Conservation (phyloP, 1,139 yeast genomes). For the Pichia sp. region DNA sequence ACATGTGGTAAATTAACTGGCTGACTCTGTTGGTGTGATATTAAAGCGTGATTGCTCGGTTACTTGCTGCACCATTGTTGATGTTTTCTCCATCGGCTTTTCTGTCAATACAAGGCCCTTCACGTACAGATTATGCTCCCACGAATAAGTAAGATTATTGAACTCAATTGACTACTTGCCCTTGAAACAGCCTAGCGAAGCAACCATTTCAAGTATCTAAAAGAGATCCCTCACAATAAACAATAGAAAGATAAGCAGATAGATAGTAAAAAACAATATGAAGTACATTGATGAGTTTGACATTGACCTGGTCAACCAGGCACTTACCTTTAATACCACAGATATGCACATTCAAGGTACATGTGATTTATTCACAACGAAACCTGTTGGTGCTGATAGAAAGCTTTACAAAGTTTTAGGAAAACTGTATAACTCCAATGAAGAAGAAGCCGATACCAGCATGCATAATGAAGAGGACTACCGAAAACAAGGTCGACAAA, state of each 20-base stretch:
- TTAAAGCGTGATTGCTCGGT: too few species aligned
- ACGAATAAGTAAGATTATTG: too few species aligned
- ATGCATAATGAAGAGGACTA: conserved; percentile 6
- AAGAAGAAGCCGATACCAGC: conserved; percentile 7
- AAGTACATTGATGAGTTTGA: conserved; percentile 91
- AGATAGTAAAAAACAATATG: neutral
- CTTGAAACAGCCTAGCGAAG: too few species aligned
- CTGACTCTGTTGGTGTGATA: too few species aligned
- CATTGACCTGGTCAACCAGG: conserved; percentile 81
- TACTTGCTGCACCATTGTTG: too few species aligned
- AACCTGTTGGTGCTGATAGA: conserved; percentile 84
- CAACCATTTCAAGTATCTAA: too few species aligned
- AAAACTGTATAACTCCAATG: conserved; percentile 36
- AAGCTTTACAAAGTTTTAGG: conserved; percentile 85
- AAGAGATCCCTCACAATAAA: too few species aligned
- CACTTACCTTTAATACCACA: conserved; percentile 76
- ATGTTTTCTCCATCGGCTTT: too few species aligned
- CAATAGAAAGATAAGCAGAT: neutral
- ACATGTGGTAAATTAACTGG: too few species aligned
- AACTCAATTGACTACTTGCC: too few species aligned
- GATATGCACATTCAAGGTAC: conserved; percentile 91
- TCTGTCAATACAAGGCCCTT: too few species aligned
- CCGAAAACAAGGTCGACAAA: conserved; percentile 9
- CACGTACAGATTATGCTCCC: too few species aligned
- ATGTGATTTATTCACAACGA: conserved; percentile 89